Evolutionary conservation across 1,284 basidiomycete genomes (phyloP).

Genomic region (Ganoderma lucidum): DNA sequence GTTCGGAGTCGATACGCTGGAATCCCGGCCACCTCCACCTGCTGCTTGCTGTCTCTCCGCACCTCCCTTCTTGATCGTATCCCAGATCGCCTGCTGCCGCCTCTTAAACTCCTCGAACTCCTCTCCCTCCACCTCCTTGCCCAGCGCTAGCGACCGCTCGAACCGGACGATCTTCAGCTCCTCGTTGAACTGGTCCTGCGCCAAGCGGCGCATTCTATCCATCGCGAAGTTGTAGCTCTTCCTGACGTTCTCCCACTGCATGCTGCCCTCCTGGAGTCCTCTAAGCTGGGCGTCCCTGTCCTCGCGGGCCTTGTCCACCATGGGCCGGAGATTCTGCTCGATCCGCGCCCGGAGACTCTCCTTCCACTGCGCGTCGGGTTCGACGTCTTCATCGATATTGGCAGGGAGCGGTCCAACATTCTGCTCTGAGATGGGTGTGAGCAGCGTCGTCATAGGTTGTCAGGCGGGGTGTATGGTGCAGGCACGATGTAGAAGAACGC

Average conservation of each 20-base stretch:
- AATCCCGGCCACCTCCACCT: constrained; percentile 15
- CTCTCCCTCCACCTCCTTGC: constrained; percentile 38
- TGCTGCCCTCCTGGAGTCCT: constrained; percentile 38
- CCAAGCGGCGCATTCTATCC: constrained; percentile 42
- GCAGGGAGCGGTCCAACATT: constrained; percentile 40
- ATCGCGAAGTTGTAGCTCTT: constrained; percentile 50
- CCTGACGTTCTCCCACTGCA: constrained; percentile 43
- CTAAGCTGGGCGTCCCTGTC: constrained; percentile 49
- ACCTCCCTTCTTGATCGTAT: constrained; percentile 38
- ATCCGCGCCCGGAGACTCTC: constrained; percentile 50
- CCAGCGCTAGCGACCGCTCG: constrained; percentile 28
- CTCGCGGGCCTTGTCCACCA: constrained; percentile 58
- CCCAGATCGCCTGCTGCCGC: constrained; percentile 44
- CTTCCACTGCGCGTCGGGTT: constrained; percentile 65
- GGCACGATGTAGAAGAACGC: constrained; percentile 24
- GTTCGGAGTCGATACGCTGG: constrained; percentile 19
- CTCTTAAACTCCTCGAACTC: constrained; percentile 39
- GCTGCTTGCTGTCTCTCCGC: constrained; percentile 22
- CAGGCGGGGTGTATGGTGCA: constrained; percentile 12
- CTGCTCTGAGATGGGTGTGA: constrained; percentile 31
- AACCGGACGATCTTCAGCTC: constrained; percentile 36
- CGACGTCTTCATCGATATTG: constrained; percentile 40
- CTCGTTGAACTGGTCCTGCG: constrained; percentile 39
- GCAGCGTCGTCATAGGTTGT: constrained; percentile 35
- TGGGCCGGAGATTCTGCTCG: constrained; percentile 49